Evolutionary conservation across 371 early-diverging fungal species (phyloP), one percentile per base, ranked within the genome.

Genomic region (Mortierella sp.): DNA sequence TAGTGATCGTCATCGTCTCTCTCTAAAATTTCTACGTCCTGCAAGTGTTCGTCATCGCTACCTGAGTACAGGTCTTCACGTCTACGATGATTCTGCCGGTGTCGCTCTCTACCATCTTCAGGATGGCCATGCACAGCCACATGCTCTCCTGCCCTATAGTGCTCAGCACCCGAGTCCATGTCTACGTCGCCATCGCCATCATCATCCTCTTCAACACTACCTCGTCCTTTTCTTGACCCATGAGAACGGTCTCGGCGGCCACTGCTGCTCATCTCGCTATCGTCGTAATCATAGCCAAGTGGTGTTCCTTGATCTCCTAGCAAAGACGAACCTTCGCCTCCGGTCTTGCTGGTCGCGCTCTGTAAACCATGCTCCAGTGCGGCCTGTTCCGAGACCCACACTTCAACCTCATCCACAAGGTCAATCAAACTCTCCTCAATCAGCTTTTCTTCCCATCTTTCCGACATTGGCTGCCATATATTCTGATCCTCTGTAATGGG

Each of bases 391-490:
- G 73, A 70, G 17, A 68, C 75, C 86, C 86, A 85, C n/a, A 75
- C 58, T 37, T 85, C 85, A 1, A 91, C 85, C 65, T 92, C 92
- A 64, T 92, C 92, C 26, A 92, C 66, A 51, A 92, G 26, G 71
- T 92, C 92, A 85, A 90, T 89, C 56, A 91, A 64, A 51, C 88
- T 83, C 63, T 91, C 91, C 70, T 92, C 92, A 0, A 87, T 87
- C 82, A 91, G 83, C 42, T 87, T 87, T 42, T 92, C 92, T 35
- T 83, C 83, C 70, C 87, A 89, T 43, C 91, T 71, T 32, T 89
- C 87, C 28, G 88, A 83, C 83, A 90, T 85, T 2, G 92, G 91
- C 28, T 85, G 82, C 90, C 90, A 92, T 10, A 64, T 13, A 47
- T 63, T 62, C 17, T 55, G 53, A 22, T 68, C 70, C 17, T 35